Evolutionary conservation across 176 grass and related monocot species (phyloP).

Genomic region (Phragmites australis): DNA sequence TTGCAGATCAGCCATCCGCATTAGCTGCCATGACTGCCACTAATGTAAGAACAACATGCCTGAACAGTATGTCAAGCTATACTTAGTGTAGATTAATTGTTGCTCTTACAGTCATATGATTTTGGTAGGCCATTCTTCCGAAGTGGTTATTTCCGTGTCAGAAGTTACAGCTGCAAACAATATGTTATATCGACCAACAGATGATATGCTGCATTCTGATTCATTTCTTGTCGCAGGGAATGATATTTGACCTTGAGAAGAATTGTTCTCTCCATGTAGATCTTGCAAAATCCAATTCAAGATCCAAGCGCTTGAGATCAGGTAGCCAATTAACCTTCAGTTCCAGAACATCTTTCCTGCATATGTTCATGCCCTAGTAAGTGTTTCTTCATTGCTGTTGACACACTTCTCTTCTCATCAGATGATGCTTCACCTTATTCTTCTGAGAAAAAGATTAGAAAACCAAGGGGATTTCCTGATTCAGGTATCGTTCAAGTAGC

Average conservation of each 20-base stretch:
- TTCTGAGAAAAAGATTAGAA: slow-evolving; percentile 58
- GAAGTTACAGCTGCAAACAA: neutral
- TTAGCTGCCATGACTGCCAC: slow-evolving; percentile 66
- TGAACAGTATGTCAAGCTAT: neutral
- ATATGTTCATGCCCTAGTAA: neutral
- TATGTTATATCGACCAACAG: neutral
- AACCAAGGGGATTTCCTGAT: slow-evolving; percentile 63
- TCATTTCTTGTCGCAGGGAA: slow-evolving; percentile 52
- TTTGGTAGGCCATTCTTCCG: neutral
- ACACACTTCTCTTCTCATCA: slow-evolving; percentile 6
- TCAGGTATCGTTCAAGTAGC: slow-evolving; percentile 55
- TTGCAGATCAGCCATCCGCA: slow-evolving; percentile 78
- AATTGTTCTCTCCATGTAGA: slow-evolving; percentile 80
- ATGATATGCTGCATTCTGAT: too few species aligned
- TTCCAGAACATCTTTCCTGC: neutral
- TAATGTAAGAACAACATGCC: slow-evolving; percentile 57
- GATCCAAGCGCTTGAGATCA: slow-evolving; percentile 76
- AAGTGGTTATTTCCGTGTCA: neutral
- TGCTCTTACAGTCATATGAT: neutral
- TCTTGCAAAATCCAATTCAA: slow-evolving; percentile 93
- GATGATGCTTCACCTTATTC: slow-evolving; percentile 49
- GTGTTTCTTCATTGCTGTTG: slow-evolving; percentile 5
- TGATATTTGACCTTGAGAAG: slow-evolving; percentile 89
- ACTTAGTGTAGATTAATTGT: neutral
- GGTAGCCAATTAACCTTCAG: slow-evolving; percentile 41